phyloP scores from a whole-genome alignment of 2,329 filamentous ascomycete species.

The Chaetomiaceae sp. region DNA sequence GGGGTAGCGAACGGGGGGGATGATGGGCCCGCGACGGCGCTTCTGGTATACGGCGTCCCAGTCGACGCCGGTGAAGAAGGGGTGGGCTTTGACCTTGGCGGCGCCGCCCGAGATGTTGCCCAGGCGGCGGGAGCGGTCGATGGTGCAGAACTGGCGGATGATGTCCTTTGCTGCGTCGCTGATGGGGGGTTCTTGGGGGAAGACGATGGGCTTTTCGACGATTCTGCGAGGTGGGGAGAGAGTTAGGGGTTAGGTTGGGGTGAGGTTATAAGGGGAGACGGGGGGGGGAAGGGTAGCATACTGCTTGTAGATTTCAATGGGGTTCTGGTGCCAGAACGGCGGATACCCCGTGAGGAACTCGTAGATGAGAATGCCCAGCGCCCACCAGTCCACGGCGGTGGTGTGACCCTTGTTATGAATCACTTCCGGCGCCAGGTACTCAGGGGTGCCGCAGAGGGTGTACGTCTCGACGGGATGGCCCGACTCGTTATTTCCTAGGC shows the following conservation, averaged over 20 bases:
- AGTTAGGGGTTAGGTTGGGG: not conserved
- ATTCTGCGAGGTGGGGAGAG: conserved; percentile 47
- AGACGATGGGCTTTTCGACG: conserved; percentile 70
- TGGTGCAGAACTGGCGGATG: conserved; percentile 70
- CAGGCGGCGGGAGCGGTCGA: conserved; percentile 71
- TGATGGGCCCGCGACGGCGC: conserved; percentile 63
- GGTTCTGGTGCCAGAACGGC: conserved; percentile 82
- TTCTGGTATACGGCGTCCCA: conserved; percentile 69
- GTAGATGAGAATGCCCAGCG: conserved; percentile 76
- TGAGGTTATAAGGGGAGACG: not conserved
- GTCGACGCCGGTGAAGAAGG: conserved; percentile 68
- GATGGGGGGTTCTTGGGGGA: conserved; percentile 62
- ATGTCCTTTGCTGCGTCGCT: conserved; percentile 67
- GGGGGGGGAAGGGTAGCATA: conserved; percentile 32
- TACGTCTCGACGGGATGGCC: conserved; percentile 62
- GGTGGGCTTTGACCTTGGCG: conserved; percentile 64
- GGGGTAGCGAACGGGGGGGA: conserved; percentile 66
- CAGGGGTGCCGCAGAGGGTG: conserved; percentile 76
- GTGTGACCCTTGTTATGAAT: conserved; percentile 77
- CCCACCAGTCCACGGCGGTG: conserved; percentile 82
- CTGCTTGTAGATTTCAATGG: conserved; percentile 82
- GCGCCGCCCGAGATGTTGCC: conserved; percentile 76
- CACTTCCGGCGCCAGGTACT: conserved; percentile 79
- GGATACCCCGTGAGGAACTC: conserved; percentile 82
- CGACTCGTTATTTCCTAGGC: conserved; percentile 54